phyloP scores from a whole-genome alignment of 352 stramenopile genomes.

The Globisporangium apiculatum region DNA sequence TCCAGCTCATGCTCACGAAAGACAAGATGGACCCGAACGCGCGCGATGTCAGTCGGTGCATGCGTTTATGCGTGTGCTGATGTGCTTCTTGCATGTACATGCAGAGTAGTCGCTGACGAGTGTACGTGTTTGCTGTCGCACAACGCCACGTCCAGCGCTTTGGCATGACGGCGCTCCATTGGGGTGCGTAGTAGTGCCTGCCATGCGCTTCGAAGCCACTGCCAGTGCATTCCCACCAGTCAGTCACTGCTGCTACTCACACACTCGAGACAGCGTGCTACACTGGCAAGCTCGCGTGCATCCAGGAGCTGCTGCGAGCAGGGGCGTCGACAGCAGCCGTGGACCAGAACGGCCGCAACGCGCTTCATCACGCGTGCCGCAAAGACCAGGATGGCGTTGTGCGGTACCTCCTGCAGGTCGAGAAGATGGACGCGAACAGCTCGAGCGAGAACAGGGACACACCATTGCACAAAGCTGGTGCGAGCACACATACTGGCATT shows the following conservation, averaged over 20 bases:
- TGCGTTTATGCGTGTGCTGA: too few relatives aligned
- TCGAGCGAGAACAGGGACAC: slow-evolving; percentile 66
- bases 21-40: slow-evolving; percentile 41
- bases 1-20: slow-evolving; percentile 44
- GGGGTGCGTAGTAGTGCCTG: slow-evolving; percentile 28
- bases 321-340: slow-evolving; percentile 27
- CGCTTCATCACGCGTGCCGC: slow-evolving; percentile 67
- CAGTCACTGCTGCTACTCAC: neutral
- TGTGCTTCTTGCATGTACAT: too few relatives aligned
- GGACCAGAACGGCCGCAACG: slow-evolving; percentile 58
- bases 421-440: slow-evolving; percentile 51
- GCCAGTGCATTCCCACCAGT: neutral
- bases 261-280: slow-evolving; percentile 33
- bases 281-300: slow-evolving; percentile 40
- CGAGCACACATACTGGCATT: neutral
- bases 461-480: slow-evolving; percentile 74
- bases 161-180: slow-evolving; percentile 76
- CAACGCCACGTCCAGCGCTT: slow-evolving; percentile 34
- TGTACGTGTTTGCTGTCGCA: neutral
- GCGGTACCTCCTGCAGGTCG: slow-evolving; percentile 35
- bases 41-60: slow-evolving; percentile 31
- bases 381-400: slow-evolving; percentile 67
- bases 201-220: neutral
- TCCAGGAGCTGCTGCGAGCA: slow-evolving; percentile 46
- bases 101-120: neutral